A percentile compares a stretch with the other conserved stretches of the same genome.
Evolutionary conservation across 768 basidiomycete genomes (phyloP).

Genomic region (Leccinum broughii): DNA sequence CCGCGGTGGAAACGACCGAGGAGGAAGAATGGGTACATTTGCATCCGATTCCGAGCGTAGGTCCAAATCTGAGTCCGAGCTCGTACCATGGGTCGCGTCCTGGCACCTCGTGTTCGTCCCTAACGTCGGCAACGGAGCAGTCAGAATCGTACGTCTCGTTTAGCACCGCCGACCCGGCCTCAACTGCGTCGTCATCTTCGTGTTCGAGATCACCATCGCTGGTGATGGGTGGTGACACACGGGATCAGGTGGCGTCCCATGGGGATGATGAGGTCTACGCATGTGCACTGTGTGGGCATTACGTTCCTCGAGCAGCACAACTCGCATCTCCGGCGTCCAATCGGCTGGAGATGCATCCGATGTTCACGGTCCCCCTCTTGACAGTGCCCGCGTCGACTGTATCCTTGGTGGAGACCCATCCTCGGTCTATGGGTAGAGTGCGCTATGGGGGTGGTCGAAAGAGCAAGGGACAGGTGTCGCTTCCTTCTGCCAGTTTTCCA

Average conservation of each 20-base stretch:
- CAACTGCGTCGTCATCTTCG: constrained; percentile 12
- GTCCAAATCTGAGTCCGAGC: background rate
- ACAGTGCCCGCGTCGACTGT: constrained; percentile 18
- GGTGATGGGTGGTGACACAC: background rate
- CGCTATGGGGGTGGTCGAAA: background rate
- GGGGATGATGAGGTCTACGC: background rate
- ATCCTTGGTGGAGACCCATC: background rate
- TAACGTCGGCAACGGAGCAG: constrained; percentile 24
- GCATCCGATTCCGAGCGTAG: background rate
- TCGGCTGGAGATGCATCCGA: constrained; percentile 22
- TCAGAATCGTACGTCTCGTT: constrained; percentile 25
- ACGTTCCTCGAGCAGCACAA: background rate
- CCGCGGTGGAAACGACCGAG: constrained; percentile 1
- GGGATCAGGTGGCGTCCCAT: background rate
- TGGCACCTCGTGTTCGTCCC: constrained; percentile 19
- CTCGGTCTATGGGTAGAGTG: background rate
- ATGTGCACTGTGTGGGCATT: constrained; percentile 25
- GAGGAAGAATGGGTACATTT: constrained; percentile 10
- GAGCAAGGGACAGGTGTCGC: background rate
- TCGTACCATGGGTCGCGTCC: constrained; percentile 14
- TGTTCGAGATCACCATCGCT: constrained; percentile 19
- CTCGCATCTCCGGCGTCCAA: background rate
- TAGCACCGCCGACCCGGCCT: constrained; percentile 18
- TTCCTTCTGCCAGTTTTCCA: background rate
- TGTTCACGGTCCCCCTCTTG: constrained; percentile 33